Conservation (phyloP, 441 rosid genomes). For the Erysimum cheiri region DNA sequence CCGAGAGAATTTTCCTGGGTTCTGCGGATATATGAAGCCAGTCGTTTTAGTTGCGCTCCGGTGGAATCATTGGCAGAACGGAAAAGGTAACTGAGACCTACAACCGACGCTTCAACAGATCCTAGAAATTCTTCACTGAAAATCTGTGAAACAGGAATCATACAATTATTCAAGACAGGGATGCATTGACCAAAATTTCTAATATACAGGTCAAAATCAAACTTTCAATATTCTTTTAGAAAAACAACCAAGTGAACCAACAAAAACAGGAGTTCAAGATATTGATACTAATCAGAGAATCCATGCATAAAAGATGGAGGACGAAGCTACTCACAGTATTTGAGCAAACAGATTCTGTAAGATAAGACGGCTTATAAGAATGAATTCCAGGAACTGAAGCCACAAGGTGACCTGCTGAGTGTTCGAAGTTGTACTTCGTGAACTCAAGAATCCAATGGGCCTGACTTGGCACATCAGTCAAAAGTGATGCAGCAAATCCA, state of each 20-base stretch:
- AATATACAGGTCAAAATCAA: slow-evolving; percentile 21
- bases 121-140: slow-evolving; percentile 54
- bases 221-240: neutral
- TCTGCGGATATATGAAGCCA: slow-evolving; percentile 72
- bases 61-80: slow-evolving; percentile 62
- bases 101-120: slow-evolving; percentile 79
- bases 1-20: slow-evolving; percentile 57
- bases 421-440: slow-evolving; percentile 77
- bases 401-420: slow-evolving; percentile 75
- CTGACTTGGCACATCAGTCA: slow-evolving; percentile 84
- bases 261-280: slow-evolving; percentile 7
- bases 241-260: slow-evolving; percentile 9
- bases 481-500: slow-evolving; percentile 84
- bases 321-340: slow-evolving; percentile 49
- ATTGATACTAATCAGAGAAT: slow-evolving; percentile 16
- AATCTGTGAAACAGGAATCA: slow-evolving; percentile 43
- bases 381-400: slow-evolving; percentile 91
- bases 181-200: slow-evolving; percentile 6
- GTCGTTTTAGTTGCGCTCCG: slow-evolving; percentile 69
- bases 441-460: slow-evolving; percentile 82
- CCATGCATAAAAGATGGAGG: slow-evolving; percentile 5
- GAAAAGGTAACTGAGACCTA: slow-evolving; percentile 88
- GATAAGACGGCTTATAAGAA: slow-evolving; percentile 54
- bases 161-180: slow-evolving; percentile 45
- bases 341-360: slow-evolving; percentile 41